Base-by-base conservation (phyloP, 495 filamentous ascomycete species). In the Letharia lupina region DNA sequence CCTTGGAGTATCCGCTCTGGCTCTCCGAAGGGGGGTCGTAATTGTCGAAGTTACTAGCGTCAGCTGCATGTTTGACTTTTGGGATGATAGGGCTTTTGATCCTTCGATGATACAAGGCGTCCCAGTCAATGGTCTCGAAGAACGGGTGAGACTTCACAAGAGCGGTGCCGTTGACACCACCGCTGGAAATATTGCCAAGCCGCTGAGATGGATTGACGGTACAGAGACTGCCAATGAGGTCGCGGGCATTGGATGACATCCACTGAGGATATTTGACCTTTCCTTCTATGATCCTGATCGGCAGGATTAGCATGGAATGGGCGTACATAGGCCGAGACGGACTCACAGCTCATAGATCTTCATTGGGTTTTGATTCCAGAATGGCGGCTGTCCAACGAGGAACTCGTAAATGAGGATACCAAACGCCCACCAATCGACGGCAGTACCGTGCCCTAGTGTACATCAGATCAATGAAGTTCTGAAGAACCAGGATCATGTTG, bases 401-500 rank as follows among this genome's bases (percentile, higher is more conserved):
- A 98, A 96, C 73, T 98, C 94, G 75, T 95, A 98, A 63, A 97
- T 91, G 61, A 98, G 76, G 68, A 98, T 96, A 9, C 94, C 94
- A 68, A 98, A 80, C 10, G 94, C 95, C 94, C 94, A 98, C 94
- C 94, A 98, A 76, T 98, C 94, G n/a, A 98, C 94, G 1, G 94
- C 93, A 45, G 90, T 91, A 40, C 90, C 92, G 73, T 98, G 94
- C 18, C 92, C 93, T 73, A 48, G 12, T 20, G 11, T 0, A 39
- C 40, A 39, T 65, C 15, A 65, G 75, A 57, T n/a, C 33, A 45
- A 16, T 37, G 58, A 35, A 35, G 11, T 18, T 41, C 23, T 20
- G 60, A 48, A 42, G 59, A 61, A 56, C 58, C 56, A 61, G 64
- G 50, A 40, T 50, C 44, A 62, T 42, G 9, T 39, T 20, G 39